Evolutionary conservation across 495 filamentous ascomycete genomes (phyloP), one percentile per base, ranked within the genome.

Genomic region (Hypomontagnella monticulosa): DNA sequence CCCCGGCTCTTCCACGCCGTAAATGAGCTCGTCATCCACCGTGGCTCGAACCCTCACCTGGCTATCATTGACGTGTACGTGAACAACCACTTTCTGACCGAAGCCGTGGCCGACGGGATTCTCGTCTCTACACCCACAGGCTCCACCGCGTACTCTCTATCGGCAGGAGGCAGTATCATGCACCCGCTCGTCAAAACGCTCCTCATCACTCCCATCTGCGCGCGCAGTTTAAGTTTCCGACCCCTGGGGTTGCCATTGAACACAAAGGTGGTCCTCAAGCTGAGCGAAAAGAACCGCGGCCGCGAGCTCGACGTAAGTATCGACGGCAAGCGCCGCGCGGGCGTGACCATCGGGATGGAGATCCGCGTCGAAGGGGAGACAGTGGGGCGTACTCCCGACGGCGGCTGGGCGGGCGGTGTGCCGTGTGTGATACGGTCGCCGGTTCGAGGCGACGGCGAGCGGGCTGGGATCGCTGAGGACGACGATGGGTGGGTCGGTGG

Each of bases 401-500:
- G 81, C 30, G 69, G 75, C 32, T 88, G 86, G 85, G 72, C 73
- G 4, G 89, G 89, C 9, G 89, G 89, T 0, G 88, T 92, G 32
- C 89, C 89, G 9, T 89, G 87, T 67, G 86, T 92, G 15, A 89
- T 90, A 44, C 75, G 87, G 20, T 78, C 77, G 0, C 67, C 78
- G 1, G 72, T 75, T 43, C 77, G 68, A 57, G 77, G 71, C 19
- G 75, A 51, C 23, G 75, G 72, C 38, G 78, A 76, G 16, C 38
- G 61, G 6, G 76, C 73, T 12, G 84, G 85, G 2, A 71, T 76
- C 53, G 81, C 80, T 0, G 85, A 89, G 71, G 89, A 90, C 67
- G 87, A 89, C 65, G 95, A 98, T 74, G 91, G 92, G 11, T 99
- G 96, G 96, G 95, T 99, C 12, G 95, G 94, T 1, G 95, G 96